Evolutionary conservation across 805 yeast species (phyloP).

Genomic region (Kodamaea jinghongensis): DNA sequence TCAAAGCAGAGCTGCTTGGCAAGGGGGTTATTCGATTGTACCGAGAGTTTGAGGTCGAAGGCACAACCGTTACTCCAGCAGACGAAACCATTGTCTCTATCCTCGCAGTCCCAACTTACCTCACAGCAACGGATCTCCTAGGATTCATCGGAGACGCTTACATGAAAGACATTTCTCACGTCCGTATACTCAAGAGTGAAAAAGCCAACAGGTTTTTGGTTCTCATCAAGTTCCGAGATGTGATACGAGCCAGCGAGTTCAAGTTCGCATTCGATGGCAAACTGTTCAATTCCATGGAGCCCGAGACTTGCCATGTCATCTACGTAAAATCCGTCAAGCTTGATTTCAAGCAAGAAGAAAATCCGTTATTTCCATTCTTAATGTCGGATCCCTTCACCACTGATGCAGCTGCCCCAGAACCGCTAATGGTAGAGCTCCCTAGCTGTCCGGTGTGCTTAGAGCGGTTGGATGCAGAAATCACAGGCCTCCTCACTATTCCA

Average conservation of each 20-base stretch:
- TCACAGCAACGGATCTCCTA: slow-evolving; percentile 77
- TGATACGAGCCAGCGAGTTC: slow-evolving; percentile 58
- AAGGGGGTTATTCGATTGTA: slow-evolving; percentile 70
- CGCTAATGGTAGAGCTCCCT: slow-evolving; percentile 60
- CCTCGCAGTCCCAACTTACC: slow-evolving; percentile 83
- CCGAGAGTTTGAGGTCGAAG: slow-evolving; percentile 46
- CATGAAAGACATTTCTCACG: slow-evolving; percentile 58
- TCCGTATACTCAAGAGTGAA: slow-evolving; percentile 67
- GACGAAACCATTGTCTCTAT: slow-evolving; percentile 73
- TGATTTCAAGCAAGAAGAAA: slow-evolving; percentile 14
- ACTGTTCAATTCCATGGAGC: slow-evolving; percentile 81
- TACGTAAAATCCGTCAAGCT: slow-evolving; percentile 61
- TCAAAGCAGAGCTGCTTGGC: slow-evolving; percentile 65
- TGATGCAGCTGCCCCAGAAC: slow-evolving; percentile 9
- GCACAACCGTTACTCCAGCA: neutral
- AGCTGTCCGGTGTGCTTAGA: slow-evolving; percentile 93
- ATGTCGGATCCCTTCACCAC: slow-evolving; percentile 71
- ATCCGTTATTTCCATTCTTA: slow-evolving; percentile 56
- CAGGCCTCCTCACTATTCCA: slow-evolving; percentile 83
- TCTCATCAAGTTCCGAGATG: slow-evolving; percentile 65
- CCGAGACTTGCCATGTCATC: slow-evolving; percentile 79
- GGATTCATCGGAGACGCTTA: slow-evolving; percentile 73
- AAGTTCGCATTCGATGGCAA: slow-evolving; percentile 66
- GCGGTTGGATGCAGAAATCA: slow-evolving; percentile 73
- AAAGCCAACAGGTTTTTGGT: slow-evolving; percentile 71